These are phyloP conservation scores for Boletus insuetus DNA, from an alignment of 768 basidiomycete species.

Conservation along the genomic window DNA sequence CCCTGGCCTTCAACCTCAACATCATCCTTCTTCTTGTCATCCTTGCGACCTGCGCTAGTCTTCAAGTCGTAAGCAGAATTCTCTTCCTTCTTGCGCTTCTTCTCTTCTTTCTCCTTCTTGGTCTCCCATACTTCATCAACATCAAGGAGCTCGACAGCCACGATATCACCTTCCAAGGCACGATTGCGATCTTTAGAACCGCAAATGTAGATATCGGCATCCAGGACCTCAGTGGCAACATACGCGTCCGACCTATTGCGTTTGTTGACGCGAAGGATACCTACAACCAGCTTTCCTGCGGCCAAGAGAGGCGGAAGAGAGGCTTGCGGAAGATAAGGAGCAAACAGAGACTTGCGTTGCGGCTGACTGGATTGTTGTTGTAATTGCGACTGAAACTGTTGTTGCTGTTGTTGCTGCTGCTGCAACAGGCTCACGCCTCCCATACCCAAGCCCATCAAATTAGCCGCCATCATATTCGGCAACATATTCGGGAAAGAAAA, in stretches of 20 bases:
- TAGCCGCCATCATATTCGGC: conserved; percentile 95
- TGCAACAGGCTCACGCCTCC: conserved; percentile 84
- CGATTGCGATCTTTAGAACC: conserved; percentile 99
- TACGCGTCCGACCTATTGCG: conserved; percentile 98
- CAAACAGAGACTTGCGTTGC: conserved; percentile 97
- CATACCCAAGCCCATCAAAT: conserved; percentile 88
- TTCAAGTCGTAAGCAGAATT: conserved; percentile 92
- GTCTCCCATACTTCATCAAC: conserved; percentile 98
- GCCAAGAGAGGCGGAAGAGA: conserved; percentile 94
- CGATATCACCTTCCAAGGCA: conserved; percentile 96
- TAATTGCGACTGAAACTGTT: conserved; percentile 90
- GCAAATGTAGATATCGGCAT: conserved; percentile 98
- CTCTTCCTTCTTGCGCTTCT: conserved; percentile 99
- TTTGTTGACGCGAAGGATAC: conserved; percentile 96
- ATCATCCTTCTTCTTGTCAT: conserved; percentile 99
- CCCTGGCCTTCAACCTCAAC: conserved; percentile 99
- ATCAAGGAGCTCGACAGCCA: conserved; percentile 95
- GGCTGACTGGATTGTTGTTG: conserved; percentile 91
- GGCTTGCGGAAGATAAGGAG: conserved; percentile 97
- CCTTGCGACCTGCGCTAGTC: conserved; percentile 71
- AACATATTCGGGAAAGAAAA: conserved; percentile 99
- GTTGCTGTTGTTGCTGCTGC: conserved; percentile 73
- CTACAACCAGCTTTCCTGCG: conserved; percentile 96
- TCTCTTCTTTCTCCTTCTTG: conserved; percentile 99
- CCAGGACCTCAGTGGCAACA: conserved; percentile 95